Evolutionary conservation across 169 alveolate genomes (phyloP).

Genomic region (Cystoisospora suis): DNA sequence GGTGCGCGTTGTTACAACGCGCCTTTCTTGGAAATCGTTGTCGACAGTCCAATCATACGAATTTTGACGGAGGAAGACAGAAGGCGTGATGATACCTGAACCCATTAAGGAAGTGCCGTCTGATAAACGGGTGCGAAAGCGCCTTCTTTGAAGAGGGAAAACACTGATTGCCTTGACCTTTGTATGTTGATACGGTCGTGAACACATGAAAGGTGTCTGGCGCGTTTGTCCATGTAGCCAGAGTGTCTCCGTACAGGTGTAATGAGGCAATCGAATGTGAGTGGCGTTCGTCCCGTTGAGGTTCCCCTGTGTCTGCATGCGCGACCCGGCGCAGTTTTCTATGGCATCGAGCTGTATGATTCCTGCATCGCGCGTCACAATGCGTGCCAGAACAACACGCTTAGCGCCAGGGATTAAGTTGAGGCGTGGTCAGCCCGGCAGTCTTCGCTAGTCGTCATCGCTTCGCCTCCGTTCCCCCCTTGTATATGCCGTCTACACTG

Average conservation of each 20-base stretch:
- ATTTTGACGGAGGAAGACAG: too few species aligned
- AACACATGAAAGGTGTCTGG: too few species aligned
- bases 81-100: neutral
- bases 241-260: too few species aligned
- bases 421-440: neutral
- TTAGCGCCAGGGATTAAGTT: neutral
- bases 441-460: neutral
- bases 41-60: neutral
- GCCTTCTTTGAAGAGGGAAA: conserved; percentile 7
- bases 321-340: neutral
- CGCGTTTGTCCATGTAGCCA: too few species aligned
- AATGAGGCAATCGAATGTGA: too few species aligned
- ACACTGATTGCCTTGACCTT: too few species aligned
- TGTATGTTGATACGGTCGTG: too few species aligned
- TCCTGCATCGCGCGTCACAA: conserved; percentile 20
- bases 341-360: neutral
- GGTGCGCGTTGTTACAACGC: neutral
- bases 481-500: neutral
- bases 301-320: too few species aligned
- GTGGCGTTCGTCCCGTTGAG: too few species aligned
- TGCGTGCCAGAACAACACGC: neutral
- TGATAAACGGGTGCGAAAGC: neutral
- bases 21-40: conserved; percentile 5
- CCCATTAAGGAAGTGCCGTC: conserved; percentile 42
- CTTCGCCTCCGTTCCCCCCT: conserved; percentile 45